phyloP scores from a whole-genome alignment of 345 rosid genomes.

The Heritiera fomes region DNA sequence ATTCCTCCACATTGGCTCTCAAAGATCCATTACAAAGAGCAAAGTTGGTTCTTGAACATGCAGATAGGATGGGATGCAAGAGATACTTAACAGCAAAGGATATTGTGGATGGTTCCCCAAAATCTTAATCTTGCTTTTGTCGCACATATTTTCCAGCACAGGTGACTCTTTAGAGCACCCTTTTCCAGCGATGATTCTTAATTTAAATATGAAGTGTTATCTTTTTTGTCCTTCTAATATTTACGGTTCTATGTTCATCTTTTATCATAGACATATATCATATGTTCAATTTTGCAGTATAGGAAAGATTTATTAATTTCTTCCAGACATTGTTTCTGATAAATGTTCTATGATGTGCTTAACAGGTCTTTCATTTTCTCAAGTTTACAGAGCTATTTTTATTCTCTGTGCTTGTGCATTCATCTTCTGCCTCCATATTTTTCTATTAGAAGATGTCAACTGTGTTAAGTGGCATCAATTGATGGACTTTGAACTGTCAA shows the following conservation, averaged over 20 bases:
- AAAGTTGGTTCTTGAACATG: constrained; percentile 87
- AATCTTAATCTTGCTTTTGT: constrained; percentile 98
- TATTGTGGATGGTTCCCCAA: constrained; percentile 89
- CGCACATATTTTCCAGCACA: constrained; percentile 97
- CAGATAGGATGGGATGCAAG: constrained; percentile 96
- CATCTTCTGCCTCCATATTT: not conserved
- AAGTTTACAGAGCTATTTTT: not conserved
- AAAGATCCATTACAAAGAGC: constrained; percentile 70
- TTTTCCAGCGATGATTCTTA: constrained; percentile 10
- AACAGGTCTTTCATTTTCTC: not conserved
- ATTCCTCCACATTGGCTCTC: constrained; percentile 54
- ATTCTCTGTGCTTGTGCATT: not conserved
- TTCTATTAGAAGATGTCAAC: not conserved
- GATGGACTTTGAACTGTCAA: not conserved
- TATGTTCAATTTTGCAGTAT: not conserved
- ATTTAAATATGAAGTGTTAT: not conserved
- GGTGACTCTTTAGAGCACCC: constrained; percentile 45
- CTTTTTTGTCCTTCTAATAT: not conserved
- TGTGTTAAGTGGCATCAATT: not conserved
- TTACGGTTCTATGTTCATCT: not conserved
- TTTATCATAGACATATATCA: not conserved
- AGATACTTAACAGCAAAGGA: constrained; percentile 96
- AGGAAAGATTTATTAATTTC: not conserved
- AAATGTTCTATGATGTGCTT: not conserved
- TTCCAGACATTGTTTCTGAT: not conserved